Evolutionary conservation across 306 rosid species (phyloP), one percentile per base, ranked within the genome.

Genomic region (Acacia melanoxylon): DNA sequence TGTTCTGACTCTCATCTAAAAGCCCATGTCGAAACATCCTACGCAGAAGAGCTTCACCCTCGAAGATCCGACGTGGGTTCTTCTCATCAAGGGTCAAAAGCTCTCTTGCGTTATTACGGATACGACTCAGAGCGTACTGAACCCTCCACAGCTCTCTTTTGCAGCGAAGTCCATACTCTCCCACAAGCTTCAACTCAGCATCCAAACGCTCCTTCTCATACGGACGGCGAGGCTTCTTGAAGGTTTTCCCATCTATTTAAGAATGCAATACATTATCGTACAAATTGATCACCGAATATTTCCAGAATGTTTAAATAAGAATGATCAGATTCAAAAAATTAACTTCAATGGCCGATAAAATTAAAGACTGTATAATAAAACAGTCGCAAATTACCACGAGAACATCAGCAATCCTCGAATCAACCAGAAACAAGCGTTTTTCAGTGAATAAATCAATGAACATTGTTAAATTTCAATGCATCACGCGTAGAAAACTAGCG

Each of bases 141-240:
- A 89, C 89, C 80, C 91, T 88, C 91, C 91, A 88, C 8, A 89
- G 27, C 86, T 86, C 92, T 12, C 92, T 61, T 75, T 89, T 89
- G 75, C 92, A 89, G 29, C 92, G 84, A 0, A 89, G 90, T 1
- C 92, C 90, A 24, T 80, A 86, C 81, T 89, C 93, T 14, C 91
- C 91, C 1, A 87, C 93, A 20, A 89, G 89, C 83, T 78, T 90
- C 83, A 80, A 44, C 86, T 86, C 90, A 10, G 89, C 91, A 69
- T 90, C 93, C 65, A 90, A 42, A 1, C 90, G 94, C 79, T 90
- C 91, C 88, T 90, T 91, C 86, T 91, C 91, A 73, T 91, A 91
- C 4, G 92, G 92, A 46, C 92, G 90, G 3, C 94, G 87, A 1
- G 91, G 94, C 78, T 91, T 91, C 90, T 91, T 91, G 37, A 91